Conservation (phyloP, 2,329 filamentous ascomycete genomes). For the Hypoxylon sp. region DNA sequence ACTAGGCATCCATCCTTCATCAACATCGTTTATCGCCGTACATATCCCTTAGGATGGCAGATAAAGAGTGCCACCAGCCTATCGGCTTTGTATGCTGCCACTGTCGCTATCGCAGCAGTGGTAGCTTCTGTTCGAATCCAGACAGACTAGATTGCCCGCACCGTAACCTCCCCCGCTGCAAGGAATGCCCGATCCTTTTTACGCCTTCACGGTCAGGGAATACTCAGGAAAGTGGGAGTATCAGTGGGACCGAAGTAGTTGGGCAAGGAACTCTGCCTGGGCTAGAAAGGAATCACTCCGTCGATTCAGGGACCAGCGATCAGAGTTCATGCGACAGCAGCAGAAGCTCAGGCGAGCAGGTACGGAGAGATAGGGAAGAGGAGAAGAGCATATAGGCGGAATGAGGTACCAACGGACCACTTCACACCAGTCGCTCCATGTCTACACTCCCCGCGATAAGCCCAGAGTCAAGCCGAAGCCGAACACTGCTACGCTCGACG, state of each 20-base stretch:
- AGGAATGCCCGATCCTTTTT: conserved; percentile 48
- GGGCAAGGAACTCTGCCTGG: background rate
- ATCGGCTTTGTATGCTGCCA: conserved; percentile 51
- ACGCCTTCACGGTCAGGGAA: conserved; percentile 22
- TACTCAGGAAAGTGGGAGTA: background rate
- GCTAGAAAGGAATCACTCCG: conserved; percentile 19
- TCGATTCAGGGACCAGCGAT: conserved; percentile 25
- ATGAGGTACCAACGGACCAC: background rate
- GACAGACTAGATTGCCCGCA: conserved; percentile 46
- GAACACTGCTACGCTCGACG: background rate
- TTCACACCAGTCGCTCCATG: background rate
- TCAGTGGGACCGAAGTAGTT: background rate
- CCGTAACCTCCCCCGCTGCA: conserved; percentile 46
- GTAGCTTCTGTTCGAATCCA: conserved; percentile 49
- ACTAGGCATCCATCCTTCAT: no score
- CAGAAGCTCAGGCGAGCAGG: background rate
- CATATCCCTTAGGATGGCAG: conserved; percentile 11
- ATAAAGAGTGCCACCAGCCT: conserved; percentile 45
- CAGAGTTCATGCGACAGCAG: background rate
- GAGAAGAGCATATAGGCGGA: background rate
- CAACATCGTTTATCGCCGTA: background rate
- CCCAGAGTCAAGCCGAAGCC: background rate
- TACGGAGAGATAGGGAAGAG: background rate
- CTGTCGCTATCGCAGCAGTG: conserved; percentile 49
- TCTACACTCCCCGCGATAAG: background rate